Evolutionary conservation across 2,329 filamentous ascomycete genomes (phyloP), one percentile per base, ranked within the genome.

Genomic region (Neonectria faginata): DNA sequence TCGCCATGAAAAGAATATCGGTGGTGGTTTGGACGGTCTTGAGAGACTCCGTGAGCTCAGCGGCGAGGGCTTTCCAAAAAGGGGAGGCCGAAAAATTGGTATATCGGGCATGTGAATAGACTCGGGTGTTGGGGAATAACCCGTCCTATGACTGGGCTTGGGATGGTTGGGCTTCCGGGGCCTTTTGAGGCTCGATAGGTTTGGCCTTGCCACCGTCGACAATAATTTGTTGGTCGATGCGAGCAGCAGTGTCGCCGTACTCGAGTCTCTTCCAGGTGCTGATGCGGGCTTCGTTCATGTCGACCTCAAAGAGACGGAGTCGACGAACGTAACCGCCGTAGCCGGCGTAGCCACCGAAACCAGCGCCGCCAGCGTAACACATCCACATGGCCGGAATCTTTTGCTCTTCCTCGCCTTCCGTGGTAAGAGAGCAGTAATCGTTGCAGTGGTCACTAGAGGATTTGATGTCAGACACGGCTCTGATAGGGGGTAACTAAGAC

Each of bases 281-380:
- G 70, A 99, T 94, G 51, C 93, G 88, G 8, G 92, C 95, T 64
- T 92, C 89, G 75, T 97, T 97, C 80, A 94, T 92, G 78, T 99
- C 95, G 55, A 99, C 88, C 72, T 98, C 95, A 76, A 96, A 99
- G 47, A 99, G 86, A 52, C 96, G 88, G 57, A 97, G 86, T 31
- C 94, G 89, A 27, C 96, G 91, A 74, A 94, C 86, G 76, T 92
- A 98, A 4, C 91, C 91, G 45, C 90, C 90, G 76, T 97, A 98
- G 6, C 95, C 94, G 20, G 92, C 96, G 76, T 99, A 99, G 0
- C 96, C 96, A 60, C 96, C 96, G 73, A 99, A 97, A 1, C 96
- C 96, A 29, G 90, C 88, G 27, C 92, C 96, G 33, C 96, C 96
- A 9, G 90, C 95, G 79, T 98, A 98, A 83, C 96, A 99, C 94